phyloP scores from a whole-genome alignment of 2,329 filamentous ascomycete species.

The Plenodomus biglobosus region DNA sequence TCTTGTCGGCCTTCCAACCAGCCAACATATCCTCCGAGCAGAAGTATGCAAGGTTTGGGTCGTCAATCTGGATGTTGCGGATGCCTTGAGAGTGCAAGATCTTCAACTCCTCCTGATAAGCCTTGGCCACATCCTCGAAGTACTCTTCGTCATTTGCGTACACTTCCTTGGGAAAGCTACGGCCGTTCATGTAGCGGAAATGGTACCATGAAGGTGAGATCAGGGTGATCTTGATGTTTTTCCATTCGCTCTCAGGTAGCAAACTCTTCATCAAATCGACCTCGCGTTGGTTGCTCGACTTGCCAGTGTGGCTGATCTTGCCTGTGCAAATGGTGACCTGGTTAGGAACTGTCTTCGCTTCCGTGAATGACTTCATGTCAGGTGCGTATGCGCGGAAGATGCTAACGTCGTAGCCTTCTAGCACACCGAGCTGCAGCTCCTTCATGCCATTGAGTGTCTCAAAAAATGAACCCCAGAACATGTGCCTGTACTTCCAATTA shows the following conservation, averaged over 20 bases:
- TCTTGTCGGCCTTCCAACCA: conserved; percentile 58
- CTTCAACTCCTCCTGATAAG: conserved; percentile 51
- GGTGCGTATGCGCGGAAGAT: conserved; percentile 63
- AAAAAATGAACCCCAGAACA: conserved; percentile 62
- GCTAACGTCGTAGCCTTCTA: conserved; percentile 52
- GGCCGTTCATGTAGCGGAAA: conserved; percentile 60
- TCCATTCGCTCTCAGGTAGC: conserved; percentile 62
- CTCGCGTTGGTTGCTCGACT: conserved; percentile 59
- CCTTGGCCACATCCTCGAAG: conserved; percentile 51
- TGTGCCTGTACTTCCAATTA: conserved; percentile 33
- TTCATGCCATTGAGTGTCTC: conserved; percentile 58
- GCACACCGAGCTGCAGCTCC: conserved; percentile 48
- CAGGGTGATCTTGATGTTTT: conserved; percentile 69
- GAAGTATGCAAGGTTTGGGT: conserved; percentile 52
- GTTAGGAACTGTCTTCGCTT: conserved; percentile 56
- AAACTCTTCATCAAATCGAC: conserved; percentile 62
- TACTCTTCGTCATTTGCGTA: conserved; percentile 53
- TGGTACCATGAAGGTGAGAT: conserved; percentile 71
- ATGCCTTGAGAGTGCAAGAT: conserved; percentile 50
- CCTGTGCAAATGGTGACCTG: conserved; percentile 59
- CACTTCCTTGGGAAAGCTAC: conserved; percentile 49
- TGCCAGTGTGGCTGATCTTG: conserved; percentile 60
- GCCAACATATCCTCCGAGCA: conserved; percentile 43
- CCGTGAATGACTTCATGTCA: conserved; percentile 64
- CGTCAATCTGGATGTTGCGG: conserved; percentile 53